Conservation (phyloP, 345 rosid species). For the Linum tenue region DNA sequence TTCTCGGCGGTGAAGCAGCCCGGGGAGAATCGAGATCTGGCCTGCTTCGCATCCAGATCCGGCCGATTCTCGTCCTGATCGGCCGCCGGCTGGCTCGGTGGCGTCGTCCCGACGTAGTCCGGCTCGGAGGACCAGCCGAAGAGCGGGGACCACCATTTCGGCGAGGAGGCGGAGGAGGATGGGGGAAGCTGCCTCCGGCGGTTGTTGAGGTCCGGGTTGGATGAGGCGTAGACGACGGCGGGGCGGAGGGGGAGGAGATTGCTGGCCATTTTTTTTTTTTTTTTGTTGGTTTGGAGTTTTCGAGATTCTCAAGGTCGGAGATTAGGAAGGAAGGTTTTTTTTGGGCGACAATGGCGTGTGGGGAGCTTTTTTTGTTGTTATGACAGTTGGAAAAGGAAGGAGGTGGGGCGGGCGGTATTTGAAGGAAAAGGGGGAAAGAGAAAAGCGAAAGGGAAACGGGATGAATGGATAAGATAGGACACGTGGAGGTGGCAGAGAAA, state of each 20-base stretch:
- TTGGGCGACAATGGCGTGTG: too few relatives aligned
- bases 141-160: conserved; percentile 49
- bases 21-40: conserved; percentile 25
- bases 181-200: conserved; percentile 6
- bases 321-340: neutral
- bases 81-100: conserved; percentile 14
- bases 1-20: conserved; percentile 54
- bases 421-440: neutral
- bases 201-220: conserved; percentile 11
- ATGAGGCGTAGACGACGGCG: conserved; percentile 14
- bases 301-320: too few relatives aligned
- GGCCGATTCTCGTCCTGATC: conserved; percentile 3
- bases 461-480: conserved; percentile 22
- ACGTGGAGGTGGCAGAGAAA: conserved; percentile 18
- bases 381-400: neutral
- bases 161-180: conserved; percentile 7
- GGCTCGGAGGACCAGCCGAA: conserved; percentile 49
- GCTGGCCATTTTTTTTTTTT: conserved; percentile 35
- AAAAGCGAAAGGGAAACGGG: neutral
- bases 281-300: too few relatives aligned
- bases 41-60: conserved; percentile 11
- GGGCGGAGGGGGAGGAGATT: conserved; percentile 19
- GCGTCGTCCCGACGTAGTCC: conserved; percentile 15
- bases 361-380: too few relatives aligned
- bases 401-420: too few relatives aligned